These are phyloP conservation scores for Fusarium armeniacum DNA, from an alignment of 2,329 filamentous ascomycete species.

Conservation along the genomic window DNA sequence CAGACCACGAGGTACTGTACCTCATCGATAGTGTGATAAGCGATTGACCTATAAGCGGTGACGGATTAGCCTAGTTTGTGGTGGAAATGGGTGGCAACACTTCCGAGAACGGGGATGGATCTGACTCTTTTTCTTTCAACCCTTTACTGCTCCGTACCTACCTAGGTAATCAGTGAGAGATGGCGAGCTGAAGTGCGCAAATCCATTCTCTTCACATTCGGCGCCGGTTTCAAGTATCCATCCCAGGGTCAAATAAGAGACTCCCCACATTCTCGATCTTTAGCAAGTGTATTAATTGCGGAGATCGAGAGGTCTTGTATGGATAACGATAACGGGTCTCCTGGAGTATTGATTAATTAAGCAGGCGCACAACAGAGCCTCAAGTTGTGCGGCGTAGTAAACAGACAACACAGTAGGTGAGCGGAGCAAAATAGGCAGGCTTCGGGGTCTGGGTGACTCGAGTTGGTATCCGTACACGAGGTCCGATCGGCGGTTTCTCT, in stretches of 20 bases:
- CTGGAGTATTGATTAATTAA: background rate
- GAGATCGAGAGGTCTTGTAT: constrained; percentile 22
- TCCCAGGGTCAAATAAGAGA: constrained; percentile 4
- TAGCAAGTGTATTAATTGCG: constrained; percentile 1
- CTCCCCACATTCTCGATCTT: constrained; percentile 26
- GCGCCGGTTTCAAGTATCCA: constrained; percentile 12
- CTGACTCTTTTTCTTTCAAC: constrained; percentile 35
- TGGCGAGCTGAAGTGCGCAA: constrained; percentile 18
- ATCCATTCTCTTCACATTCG: constrained; percentile 29
- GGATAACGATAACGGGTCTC: constrained; percentile 12
- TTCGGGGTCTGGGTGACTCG: background rate
- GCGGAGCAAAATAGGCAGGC: constrained; percentile 17
- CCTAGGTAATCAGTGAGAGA: constrained; percentile 10
- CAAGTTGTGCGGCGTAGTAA: constrained; percentile 9
- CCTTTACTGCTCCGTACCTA: constrained; percentile 1
- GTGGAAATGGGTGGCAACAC: constrained; percentile 31
- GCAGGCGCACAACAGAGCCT: constrained; percentile 32
- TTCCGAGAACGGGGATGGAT: constrained; percentile 46
- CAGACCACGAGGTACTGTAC: constrained; percentile 15
- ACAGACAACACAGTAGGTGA: background rate
- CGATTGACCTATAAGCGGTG: constrained; percentile 37
- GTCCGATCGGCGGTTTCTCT: constrained; percentile 18
- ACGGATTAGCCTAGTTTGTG: constrained; percentile 33
- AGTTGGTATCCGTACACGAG: constrained; percentile 3
- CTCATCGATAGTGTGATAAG: constrained; percentile 36